phyloP scores from a whole-genome alignment of 805 yeast genomes.

The Candida boleticola region DNA sequence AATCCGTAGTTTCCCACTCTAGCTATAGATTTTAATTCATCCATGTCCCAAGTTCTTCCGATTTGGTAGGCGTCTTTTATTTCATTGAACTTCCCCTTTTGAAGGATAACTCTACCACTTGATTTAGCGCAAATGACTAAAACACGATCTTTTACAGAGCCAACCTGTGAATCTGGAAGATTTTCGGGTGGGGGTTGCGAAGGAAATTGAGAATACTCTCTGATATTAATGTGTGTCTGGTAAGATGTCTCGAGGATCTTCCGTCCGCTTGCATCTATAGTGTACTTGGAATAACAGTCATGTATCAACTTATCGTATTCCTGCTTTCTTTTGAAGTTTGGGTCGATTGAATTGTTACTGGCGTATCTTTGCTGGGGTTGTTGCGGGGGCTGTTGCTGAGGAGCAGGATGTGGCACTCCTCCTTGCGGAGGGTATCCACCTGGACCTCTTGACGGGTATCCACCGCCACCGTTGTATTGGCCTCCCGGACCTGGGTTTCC shows the following conservation, averaged over 20 bases:
- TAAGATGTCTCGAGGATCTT: slow-evolving; percentile 42
- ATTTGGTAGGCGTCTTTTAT: slow-evolving; percentile 73
- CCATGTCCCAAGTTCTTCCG: slow-evolving; percentile 89
- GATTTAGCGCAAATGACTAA: slow-evolving; percentile 60
- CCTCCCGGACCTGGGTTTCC: not conserved
- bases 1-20: slow-evolving; percentile 57
- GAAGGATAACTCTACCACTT: slow-evolving; percentile 68
- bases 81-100: slow-evolving; percentile 79
- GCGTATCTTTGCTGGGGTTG: slow-evolving; percentile 4
- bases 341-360: slow-evolving; percentile 3
- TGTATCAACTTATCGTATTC: slow-evolving; percentile 31
- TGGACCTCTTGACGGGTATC: not conserved
- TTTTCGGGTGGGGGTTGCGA: slow-evolving; percentile 63
- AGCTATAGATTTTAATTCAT: slow-evolving; percentile 59
- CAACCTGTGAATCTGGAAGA: slow-evolving; percentile 38
- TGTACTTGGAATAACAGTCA: slow-evolving; percentile 37
- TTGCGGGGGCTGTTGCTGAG: not conserved
- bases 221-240: slow-evolving; percentile 71
- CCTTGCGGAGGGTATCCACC: not conserved
- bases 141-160: slow-evolving; percentile 54
- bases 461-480: not conserved
- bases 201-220: slow-evolving; percentile 73
- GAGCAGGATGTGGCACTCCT: not conserved
- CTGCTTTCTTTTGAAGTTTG: slow-evolving; percentile 12
- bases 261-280: slow-evolving; percentile 21